Base-by-base conservation (phyloP, 768 basidiomycete species). In the Collybia sp. region DNA sequence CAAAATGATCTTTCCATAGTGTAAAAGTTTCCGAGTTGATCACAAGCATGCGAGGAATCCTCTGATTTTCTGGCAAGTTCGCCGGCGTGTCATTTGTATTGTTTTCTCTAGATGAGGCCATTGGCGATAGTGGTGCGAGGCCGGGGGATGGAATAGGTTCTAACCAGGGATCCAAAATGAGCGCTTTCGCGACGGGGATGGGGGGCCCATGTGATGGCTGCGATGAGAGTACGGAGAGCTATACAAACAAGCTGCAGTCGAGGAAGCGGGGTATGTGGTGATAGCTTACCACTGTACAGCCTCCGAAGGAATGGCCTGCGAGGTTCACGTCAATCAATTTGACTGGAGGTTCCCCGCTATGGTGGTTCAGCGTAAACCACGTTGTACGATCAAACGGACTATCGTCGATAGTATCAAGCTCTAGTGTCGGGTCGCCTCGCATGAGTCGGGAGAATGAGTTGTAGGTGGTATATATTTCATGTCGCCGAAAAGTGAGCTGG, bases 111-210 rank as follows among this genome's bases (percentile, higher is more conserved):
- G 53, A 40, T 18, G 53, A 32, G 17, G 43, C 17, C 16, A 43
- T 11, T 36, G 38, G 18, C 42, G 47, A 39, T 16, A 62, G 48
- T 30, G 73, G 72, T 16, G 58, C 49, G 10, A 73, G 82, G 3
- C 80, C 82, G 25, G 79, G 85, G 33, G 70, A 60, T 6, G 82
- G 74, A 17, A 90, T 56, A 13, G 89, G 87, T 46, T 92, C 88
- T 6, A 92, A 64, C 90, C 91, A 93, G 15, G 91, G 91, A 63
- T 93, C 91, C 13, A 89, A 73, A 16, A 85, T 69, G 16, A 93
- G 58, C 8, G 75, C 79, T 40, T 77, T 75, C 5, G 67, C 62
- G 42, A 87, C 64, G 0, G 82, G 83, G 45, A 91, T 69, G 2
- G 55, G 58, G 46, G 73, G 66, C 2, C 61, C 62, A 19, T 60